Conservation (phyloP, 2,329 filamentous ascomycete species). For the Chaetomium olivaceum region DNA sequence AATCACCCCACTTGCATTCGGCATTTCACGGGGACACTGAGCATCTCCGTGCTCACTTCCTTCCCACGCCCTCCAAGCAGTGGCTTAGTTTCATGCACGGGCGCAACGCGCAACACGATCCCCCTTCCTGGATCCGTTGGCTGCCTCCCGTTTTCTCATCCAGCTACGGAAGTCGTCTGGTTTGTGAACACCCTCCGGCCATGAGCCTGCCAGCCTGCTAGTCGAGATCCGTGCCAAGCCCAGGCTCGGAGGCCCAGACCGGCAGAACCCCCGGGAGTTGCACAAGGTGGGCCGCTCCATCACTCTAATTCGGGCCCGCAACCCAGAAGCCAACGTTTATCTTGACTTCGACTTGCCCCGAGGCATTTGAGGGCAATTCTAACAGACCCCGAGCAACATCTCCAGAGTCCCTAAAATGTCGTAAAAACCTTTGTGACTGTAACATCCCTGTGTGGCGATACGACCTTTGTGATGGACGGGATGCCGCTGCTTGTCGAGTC, state of each 20-base stretch:
- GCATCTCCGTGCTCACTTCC: neutral
- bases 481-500: constrained; percentile 12
- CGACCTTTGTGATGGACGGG: constrained; percentile 1
- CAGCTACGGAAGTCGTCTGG: neutral
- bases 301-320: constrained; percentile 1
- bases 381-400: neutral
- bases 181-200: neutral
- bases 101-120: neutral
- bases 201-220: neutral
- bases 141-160: constrained; percentile 18
- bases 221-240: constrained; percentile 6
- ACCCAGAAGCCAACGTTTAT: constrained; percentile 6
- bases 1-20: constrained; percentile 2
- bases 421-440: neutral
- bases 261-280: neutral
- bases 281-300: neutral
- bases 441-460: neutral
- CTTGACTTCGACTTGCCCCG: neutral
- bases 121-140: constrained; percentile 14
- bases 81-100: constrained; percentile 23
- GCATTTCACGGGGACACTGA: neutral
- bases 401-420: neutral
- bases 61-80: neutral
- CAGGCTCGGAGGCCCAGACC: neutral
- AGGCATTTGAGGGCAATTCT: neutral